phyloP scores from a whole-genome alignment of 2,329 filamentous ascomycete genomes.

The Monosporascus sp. region DNA sequence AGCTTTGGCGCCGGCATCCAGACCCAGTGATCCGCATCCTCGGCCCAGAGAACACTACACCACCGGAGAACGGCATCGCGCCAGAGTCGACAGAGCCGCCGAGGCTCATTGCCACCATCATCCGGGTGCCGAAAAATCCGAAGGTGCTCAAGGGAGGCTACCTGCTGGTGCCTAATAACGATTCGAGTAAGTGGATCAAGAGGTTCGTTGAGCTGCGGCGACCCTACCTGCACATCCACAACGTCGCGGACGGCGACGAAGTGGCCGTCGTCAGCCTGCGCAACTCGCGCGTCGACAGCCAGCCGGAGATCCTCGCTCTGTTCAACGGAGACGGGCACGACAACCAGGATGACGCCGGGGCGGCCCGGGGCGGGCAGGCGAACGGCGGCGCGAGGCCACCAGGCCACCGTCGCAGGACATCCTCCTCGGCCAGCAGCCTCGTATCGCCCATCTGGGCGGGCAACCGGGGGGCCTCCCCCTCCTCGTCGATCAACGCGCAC shows the following conservation, averaged over 20 bases:
- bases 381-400: constrained; percentile 33
- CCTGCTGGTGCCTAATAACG: constrained; percentile 76
- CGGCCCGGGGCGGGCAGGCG: constrained; percentile 7
- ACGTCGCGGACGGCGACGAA: constrained; percentile 80
- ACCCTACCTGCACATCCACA: constrained; percentile 89
- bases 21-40: constrained; percentile 53
- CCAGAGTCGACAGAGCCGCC: constrained; percentile 46
- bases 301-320: constrained; percentile 78
- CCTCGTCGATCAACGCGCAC: constrained; percentile 18
- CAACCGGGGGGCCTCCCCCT: constrained; percentile 24
- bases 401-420: constrained; percentile 40
- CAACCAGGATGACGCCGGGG: constrained; percentile 12
- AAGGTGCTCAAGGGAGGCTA: constrained; percentile 81
- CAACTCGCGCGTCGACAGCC: constrained; percentile 86
- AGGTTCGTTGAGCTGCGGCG: constrained; percentile 88
- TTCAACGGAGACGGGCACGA: constrained; percentile 35
- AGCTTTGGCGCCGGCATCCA: constrained; percentile 59
- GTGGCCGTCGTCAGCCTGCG: constrained; percentile 82
- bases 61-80: constrained; percentile 58
- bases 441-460: constrained; percentile 54
- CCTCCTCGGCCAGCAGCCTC: constrained; percentile 39
- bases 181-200: constrained; percentile 80
- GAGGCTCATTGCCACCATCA: constrained; percentile 69
- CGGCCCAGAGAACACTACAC: constrained; percentile 58
- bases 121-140: constrained; percentile 74